phyloP scores from a whole-genome alignment of 768 basidiomycete species.

The Galerina sulciceps region DNA sequence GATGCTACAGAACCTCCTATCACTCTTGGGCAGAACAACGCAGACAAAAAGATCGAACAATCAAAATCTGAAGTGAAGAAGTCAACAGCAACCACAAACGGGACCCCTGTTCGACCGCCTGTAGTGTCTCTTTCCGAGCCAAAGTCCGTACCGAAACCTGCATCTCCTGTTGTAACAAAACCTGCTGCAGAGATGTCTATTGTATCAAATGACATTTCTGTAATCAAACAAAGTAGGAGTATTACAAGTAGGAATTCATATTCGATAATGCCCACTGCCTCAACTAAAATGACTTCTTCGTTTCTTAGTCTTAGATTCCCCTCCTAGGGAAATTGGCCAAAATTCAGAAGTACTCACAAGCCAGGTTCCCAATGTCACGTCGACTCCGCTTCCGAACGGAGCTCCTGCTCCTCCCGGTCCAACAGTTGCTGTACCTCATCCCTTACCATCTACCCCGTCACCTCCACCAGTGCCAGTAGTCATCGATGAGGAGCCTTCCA shows the following conservation, averaged over 20 bases:
- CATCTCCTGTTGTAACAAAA: conserved; percentile 10
- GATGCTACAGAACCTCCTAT: not conserved
- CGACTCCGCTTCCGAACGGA: not conserved
- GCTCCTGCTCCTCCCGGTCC: not conserved
- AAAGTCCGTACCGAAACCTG: conserved; percentile 5
- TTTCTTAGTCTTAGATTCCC: conserved; percentile 5
- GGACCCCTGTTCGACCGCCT: not conserved
- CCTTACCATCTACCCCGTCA: not conserved
- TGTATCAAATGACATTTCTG: conserved; percentile 6
- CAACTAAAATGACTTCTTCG: conserved; percentile 10
- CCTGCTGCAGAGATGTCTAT: conserved; percentile 7
- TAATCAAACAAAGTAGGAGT: not conserved
- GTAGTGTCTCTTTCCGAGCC: conserved; percentile 3
- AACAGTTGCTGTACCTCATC: not conserved
- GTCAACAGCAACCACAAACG: not conserved
- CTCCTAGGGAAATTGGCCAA: not conserved
- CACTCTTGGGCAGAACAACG: not conserved
- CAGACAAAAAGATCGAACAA: not conserved
- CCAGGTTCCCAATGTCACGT: not conserved
- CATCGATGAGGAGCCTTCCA: not conserved
- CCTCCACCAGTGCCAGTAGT: not conserved
- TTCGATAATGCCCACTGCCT: not conserved
- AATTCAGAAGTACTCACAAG: not conserved
- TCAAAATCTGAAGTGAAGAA: not conserved
- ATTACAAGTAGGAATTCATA: conserved; percentile 14